phyloP scores from a whole-genome alignment of 176 grass and related monocot genomes.

The Rhipidocladum racemiflorum region DNA sequence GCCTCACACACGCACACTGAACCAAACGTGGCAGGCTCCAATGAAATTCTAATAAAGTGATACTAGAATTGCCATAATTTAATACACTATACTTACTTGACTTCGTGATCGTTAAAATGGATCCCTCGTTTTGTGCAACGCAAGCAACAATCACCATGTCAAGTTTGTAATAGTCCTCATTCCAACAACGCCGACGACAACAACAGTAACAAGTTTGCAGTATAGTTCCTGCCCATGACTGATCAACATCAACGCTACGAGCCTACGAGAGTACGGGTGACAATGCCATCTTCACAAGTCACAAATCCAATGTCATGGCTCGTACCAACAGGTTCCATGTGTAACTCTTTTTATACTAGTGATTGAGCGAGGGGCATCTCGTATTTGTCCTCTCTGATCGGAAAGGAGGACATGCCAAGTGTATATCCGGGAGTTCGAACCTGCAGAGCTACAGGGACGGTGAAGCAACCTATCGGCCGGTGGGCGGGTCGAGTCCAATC shows the following conservation, averaged over 20 bases:
- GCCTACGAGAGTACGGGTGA: no score
- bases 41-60: background rate
- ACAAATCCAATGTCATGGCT: background rate
- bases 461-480: background rate
- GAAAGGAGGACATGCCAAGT: background rate
- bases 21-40: background rate
- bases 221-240: no score
- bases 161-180: no score
- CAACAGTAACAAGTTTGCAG: no score
- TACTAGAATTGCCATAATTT: background rate
- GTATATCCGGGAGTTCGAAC: conserved; percentile 2
- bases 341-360: background rate
- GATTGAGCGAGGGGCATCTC: background rate
- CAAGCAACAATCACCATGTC: no score
- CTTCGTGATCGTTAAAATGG: background rate
- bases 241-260: no score
- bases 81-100: background rate
- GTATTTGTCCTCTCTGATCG: background rate
- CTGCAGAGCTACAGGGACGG: background rate
- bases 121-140: no score
- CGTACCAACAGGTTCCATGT: background rate
- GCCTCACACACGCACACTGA: background rate
- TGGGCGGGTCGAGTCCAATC: conserved; percentile 23
- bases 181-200: no score
- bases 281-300: background rate